Base-by-base conservation (phyloP, 2,329 filamentous ascomycete genomes). In the Cladosporium sp. region DNA sequence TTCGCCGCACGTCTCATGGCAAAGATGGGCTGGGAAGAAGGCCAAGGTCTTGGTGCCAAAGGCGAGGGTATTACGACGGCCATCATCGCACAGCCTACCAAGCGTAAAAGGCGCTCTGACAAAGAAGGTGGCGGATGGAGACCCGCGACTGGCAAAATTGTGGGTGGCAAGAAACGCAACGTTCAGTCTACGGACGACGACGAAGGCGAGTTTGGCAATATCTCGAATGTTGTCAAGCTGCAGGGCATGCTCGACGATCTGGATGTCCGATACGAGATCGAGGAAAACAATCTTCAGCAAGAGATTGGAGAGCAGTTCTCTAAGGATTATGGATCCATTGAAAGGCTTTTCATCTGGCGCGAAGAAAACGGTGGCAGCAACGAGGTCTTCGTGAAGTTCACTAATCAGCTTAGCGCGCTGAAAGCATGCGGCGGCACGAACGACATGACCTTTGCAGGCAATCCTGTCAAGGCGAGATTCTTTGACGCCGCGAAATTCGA, bases 271-370 rank as follows among this genome's bases (percentile, higher is more conserved):
- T 80, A 79, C n/a, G 93, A 97, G 72, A 84, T 96, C 49, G 83
- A 86, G 59, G 75, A 80, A 12, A 80, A 84, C 34, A 80, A 81
- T 55, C 76, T 99, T 51, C 87, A 93, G 65, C 93, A 97, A 75
- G 92, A 97, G 71, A 97, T 99, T 73, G 94, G 94, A 6, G 90
- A 97, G 68, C 90, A 96, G 70, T 97, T 95, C 73, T 87, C 86
- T 50, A 85, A 90, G 63, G 91, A 92, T 80, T 73, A 66, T 58
- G 71, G 70, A 4, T 65, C 64, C 83, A 69, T 72, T 7, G 71
- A 73, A 59, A 60, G 71, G 20, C 47, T 73, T n/a, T 70, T 66
- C 50, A 65, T 97, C 58, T 84, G 90, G 67, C 78, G 84, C 44
- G 76, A 81, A 62, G 74, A 65, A 62, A 59, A 78, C 42, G 74